A percentile compares a stretch with the other conserved stretches of the same genome.
Evolutionary conservation across 495 filamentous ascomycete genomes (phyloP).

Genomic region (Aspergillus affinis): DNA sequence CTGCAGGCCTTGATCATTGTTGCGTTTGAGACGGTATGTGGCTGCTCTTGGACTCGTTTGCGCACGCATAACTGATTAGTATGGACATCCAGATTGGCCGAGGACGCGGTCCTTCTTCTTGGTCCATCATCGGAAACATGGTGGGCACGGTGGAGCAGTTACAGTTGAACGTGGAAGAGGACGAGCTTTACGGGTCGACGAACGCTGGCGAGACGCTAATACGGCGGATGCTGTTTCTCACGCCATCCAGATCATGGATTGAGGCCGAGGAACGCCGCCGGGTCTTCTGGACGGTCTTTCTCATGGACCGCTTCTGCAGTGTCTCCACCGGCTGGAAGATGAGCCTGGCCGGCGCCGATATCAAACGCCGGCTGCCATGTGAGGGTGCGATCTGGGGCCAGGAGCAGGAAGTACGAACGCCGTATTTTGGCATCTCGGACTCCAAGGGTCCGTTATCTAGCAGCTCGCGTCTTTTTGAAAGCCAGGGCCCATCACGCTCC

Average conservation of each 20-base stretch:
- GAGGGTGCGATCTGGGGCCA: conserved; percentile 27
- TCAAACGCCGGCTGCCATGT: conserved; percentile 40
- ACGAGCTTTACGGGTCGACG: conserved; percentile 2
- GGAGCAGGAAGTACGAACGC: conserved; percentile 19
- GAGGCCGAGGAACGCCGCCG: conserved; percentile 28
- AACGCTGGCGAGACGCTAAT: conserved; percentile 26
- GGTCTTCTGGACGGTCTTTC: conserved; percentile 27
- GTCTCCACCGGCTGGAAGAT: conserved; percentile 29
- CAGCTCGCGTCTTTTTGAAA: conserved; percentile 3
- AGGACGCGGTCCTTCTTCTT: conserved; percentile 29
- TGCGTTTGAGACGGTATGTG: conserved; percentile 28
- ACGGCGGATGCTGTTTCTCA: conserved; percentile 33
- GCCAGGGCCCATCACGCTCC: neutral
- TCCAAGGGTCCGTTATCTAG: neutral
- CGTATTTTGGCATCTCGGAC: conserved; percentile 26
- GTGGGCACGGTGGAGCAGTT: conserved; percentile 27
- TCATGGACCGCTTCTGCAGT: conserved; percentile 32
- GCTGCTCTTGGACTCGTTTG: neutral
- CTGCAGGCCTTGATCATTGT: conserved; percentile 28
- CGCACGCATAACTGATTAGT: neutral
- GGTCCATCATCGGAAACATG: conserved; percentile 31
- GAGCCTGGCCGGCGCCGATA: conserved; percentile 30
- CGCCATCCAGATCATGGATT: conserved; percentile 21
- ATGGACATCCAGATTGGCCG: conserved; percentile 20
- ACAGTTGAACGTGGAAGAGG: conserved; percentile 25